These are phyloP conservation scores for Huntiella omanensis DNA, from an alignment of 2,329 filamentous ascomycete genomes.

Conservation along the genomic window DNA sequence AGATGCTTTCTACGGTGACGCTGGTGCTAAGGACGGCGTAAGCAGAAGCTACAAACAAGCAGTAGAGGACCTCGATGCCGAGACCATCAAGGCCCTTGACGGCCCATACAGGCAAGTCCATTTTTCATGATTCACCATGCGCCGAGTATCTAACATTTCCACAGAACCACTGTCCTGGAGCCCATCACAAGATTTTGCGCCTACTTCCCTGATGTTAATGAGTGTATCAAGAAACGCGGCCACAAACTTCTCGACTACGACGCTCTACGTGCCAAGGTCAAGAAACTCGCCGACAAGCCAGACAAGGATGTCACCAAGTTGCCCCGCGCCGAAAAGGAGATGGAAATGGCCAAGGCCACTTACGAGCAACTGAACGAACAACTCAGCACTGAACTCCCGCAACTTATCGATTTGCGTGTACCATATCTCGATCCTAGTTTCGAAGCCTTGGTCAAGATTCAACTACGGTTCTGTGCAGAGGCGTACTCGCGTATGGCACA, in stretches of 20 bases:
- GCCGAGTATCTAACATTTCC: slow-evolving; percentile 12
- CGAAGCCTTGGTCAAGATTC: slow-evolving; percentile 96
- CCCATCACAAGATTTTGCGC: slow-evolving; percentile 92
- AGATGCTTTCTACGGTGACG: slow-evolving; percentile 95
- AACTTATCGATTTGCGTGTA: slow-evolving; percentile 89
- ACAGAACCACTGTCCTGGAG: slow-evolving; percentile 74
- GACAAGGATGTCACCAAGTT: slow-evolving; percentile 97
- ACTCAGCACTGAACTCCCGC: slow-evolving; percentile 76
- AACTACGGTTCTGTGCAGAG: slow-evolving; percentile 91
- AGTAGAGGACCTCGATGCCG: slow-evolving; percentile 90
- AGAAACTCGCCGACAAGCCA: slow-evolving; percentile 91
- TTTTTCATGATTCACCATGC: not conserved
- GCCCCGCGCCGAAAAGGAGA: slow-evolving; percentile 86
- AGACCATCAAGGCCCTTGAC: slow-evolving; percentile 95
- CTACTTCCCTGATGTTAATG: slow-evolving; percentile 97
- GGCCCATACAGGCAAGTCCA: slow-evolving; percentile 61
- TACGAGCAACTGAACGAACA: slow-evolving; percentile 98
- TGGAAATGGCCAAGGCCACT: slow-evolving; percentile 77
- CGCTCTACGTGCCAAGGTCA: slow-evolving; percentile 83
- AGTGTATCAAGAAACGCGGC: slow-evolving; percentile 98
- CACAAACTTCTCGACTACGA: slow-evolving; percentile 99
- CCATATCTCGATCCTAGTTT: slow-evolving; percentile 95
- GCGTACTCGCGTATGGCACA: slow-evolving; percentile 97
- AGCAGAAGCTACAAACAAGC: slow-evolving; percentile 96
- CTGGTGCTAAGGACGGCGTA: slow-evolving; percentile 84